phyloP scores from a whole-genome alignment of 1,139 yeast genomes.

The Candida pseudoviswanathii region DNA sequence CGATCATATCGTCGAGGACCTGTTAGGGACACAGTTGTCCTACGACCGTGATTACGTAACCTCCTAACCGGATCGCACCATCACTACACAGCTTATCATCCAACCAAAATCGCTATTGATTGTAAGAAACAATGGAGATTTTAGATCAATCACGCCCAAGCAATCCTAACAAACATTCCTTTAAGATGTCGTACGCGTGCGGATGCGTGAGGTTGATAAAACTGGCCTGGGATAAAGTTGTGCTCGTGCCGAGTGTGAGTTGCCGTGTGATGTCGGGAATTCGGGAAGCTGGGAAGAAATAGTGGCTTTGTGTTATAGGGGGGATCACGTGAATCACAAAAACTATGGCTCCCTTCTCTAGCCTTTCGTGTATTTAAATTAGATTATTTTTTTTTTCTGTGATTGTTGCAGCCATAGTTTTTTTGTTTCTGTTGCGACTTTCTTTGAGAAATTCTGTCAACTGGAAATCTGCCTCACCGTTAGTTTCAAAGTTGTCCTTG shows the following conservation, averaged over 20 bases:
- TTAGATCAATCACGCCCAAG: too few relatives aligned
- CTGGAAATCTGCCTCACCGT: too few relatives aligned
- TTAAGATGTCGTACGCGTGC: too few relatives aligned
- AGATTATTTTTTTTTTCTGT: background rate
- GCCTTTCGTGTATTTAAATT: background rate
- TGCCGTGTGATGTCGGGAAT: background rate
- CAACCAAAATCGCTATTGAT: too few relatives aligned
- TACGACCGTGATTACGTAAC: background rate
- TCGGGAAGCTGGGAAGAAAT: background rate
- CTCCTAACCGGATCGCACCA: background rate
- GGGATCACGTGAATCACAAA: background rate
- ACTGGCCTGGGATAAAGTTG: too few relatives aligned
- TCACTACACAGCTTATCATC: background rate
- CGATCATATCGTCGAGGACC: too few relatives aligned
- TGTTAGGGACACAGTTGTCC: background rate
- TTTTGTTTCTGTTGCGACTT: background rate
- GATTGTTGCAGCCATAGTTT: background rate
- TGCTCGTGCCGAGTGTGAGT: background rate
- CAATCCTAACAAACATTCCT: too few relatives aligned
- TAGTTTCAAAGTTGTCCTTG: background rate
- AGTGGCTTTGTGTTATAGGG: background rate
- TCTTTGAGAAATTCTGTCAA: too few relatives aligned
- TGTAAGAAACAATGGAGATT: too few relatives aligned
- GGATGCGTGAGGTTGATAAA: too few relatives aligned
- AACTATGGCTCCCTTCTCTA: background rate